A percentile compares a stretch with the other conserved stretches of the same genome.
Conservation (phyloP, 208 protist genomes). For the Trypanosoma brucei region DNA sequence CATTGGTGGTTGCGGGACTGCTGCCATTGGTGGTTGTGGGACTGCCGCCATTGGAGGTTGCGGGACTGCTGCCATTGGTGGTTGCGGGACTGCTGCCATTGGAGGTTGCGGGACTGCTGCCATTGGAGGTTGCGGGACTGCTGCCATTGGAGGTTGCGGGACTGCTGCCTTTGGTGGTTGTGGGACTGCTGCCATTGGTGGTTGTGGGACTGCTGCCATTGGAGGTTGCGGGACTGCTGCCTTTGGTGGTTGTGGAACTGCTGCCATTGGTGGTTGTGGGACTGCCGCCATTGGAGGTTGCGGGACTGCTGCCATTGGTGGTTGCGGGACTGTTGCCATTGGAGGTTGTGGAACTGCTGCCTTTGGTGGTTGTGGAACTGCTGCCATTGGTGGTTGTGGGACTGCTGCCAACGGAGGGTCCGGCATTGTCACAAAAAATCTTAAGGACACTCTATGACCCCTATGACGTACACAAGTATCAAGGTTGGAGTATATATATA, state of each 20-base stretch:
- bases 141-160: constrained; percentile 14
- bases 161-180: constrained; percentile 7
- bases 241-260: constrained; percentile 11
- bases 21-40: neutral
- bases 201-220: constrained; percentile 8
- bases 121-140: constrained; percentile 23
- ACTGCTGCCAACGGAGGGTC: neutral
- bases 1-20: constrained; percentile 8
- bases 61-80: constrained; percentile 8
- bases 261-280: constrained; percentile 18
- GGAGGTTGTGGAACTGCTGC: constrained; percentile 13
- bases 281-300: constrained; percentile 3
- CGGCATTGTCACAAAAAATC: neutral
- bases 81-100: constrained; percentile 10
- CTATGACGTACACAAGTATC: too few species aligned
- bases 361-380: neutral
- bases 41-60: constrained; percentile 12
- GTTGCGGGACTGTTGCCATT: constrained; percentile 17
- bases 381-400: neutral
- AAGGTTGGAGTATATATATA: too few species aligned
- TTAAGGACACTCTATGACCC: too few species aligned
- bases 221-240: constrained; percentile 10
- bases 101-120: constrained; percentile 12
- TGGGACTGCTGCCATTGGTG: constrained; percentile 12
- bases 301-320: constrained; percentile 12